Evolutionary conservation across 2,329 filamentous ascomycete species (phyloP).

Genomic region (Verticillium albo-atrum): DNA sequence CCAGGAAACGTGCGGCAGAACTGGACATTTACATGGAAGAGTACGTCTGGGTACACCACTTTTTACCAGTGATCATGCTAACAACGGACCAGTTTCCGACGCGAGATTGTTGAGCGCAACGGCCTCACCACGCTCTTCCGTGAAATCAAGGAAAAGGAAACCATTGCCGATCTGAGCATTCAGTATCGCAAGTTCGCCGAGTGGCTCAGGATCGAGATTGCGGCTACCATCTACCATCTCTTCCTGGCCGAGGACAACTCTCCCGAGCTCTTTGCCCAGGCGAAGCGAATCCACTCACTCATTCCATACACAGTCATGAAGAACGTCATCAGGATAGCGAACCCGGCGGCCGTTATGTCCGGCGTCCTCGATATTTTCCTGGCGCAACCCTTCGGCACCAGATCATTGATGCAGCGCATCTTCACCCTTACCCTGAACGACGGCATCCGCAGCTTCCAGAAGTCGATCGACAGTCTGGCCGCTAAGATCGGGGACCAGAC

Average conservation of each 20-base stretch:
- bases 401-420: conserved; percentile 89
- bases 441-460: conserved; percentile 81
- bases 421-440: conserved; percentile 90
- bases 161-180: conserved; percentile 80
- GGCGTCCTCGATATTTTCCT: conserved; percentile 91
- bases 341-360: conserved; percentile 96
- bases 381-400: conserved; percentile 86
- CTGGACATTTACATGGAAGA: conserved; percentile 98
- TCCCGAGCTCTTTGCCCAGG: conserved; percentile 90
- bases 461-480: conserved; percentile 74
- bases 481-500: conserved; percentile 76
- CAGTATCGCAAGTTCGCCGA: conserved; percentile 98
- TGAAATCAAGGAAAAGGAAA: conserved; percentile 87
- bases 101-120: conserved; percentile 65
- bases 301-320: conserved; percentile 92
- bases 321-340: conserved; percentile 94
- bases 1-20: conserved; percentile 81
- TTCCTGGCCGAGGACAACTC: conserved; percentile 98
- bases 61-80: too few relatives aligned
- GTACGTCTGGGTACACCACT: too few relatives aligned
- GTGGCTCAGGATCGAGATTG: conserved; percentile 95
- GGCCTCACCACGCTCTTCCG: conserved; percentile 89
- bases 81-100: conserved; percentile 47
- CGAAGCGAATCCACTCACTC: conserved; percentile 89
- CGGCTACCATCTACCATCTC: conserved; percentile 92